A percentile compares a stretch with the other conserved stretches of the same genome.
Conservation (phyloP, 441 rosid species). For the Omphalea diandra region DNA sequence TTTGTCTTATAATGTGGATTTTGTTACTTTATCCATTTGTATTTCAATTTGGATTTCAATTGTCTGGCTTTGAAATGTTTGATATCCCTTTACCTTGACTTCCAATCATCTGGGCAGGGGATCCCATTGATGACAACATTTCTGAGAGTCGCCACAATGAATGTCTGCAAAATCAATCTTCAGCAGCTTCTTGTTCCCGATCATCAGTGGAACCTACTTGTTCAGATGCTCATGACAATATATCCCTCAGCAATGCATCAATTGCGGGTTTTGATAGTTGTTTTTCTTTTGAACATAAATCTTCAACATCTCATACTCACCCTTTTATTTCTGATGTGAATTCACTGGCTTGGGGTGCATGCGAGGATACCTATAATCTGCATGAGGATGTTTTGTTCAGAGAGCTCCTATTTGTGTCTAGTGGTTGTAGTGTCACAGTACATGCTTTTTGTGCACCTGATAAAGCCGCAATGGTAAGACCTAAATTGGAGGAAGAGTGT, state of each 20-base stretch:
- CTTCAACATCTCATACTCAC: constrained; percentile 38
- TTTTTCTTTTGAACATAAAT: constrained; percentile 37
- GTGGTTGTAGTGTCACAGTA: constrained; percentile 64
- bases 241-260: constrained; percentile 49
- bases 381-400: constrained; percentile 61
- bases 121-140: constrained; percentile 31
- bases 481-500: constrained; percentile 39
- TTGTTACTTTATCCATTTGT: not conserved
- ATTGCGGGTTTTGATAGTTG: constrained; percentile 42
- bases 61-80: not conserved
- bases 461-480: constrained; percentile 30
- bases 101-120: constrained; percentile 39
- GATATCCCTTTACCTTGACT: constrained; percentile 11
- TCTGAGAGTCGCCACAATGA: constrained; percentile 31
- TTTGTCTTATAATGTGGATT: not conserved
- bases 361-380: constrained; percentile 69
- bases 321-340: constrained; percentile 67
- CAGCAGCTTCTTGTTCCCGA: constrained; percentile 21
- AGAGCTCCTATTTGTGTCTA: constrained; percentile 80
- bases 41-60: not conserved
- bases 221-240: constrained; percentile 45
- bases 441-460: constrained; percentile 73
- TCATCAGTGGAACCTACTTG: constrained; percentile 30
- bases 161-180: constrained; percentile 40
- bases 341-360: constrained; percentile 89